Base-by-base conservation (phyloP, 805 yeast genomes). In the Cyberlindnera samutprakarnensis region DNA sequence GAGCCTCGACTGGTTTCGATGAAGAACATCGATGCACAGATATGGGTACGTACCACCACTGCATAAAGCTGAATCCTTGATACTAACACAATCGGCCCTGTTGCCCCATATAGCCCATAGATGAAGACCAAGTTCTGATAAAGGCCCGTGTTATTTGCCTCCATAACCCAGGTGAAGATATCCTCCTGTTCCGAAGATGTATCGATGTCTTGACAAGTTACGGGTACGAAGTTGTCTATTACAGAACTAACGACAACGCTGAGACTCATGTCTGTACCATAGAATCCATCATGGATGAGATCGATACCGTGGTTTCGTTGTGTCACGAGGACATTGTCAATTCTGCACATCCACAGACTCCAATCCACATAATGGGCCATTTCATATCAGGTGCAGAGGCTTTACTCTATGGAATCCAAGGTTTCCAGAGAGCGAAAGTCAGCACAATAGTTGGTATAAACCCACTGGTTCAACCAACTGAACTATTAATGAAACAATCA, bases 21-120 rank as follows among this genome's bases (percentile, higher is more conserved):
- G 15, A 53, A 23, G 48, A 49, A 13, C 49, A 48, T 37, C 46
- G 50, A 38, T 49, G 54, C 37, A 31, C 46, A 30, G 39, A 35
- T 36, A 42, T 47, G 36, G 52, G 58, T 42, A 51, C 46, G 41
- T 33, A 23, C 12, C 45, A 38, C 27, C 23, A 25, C 11, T 49
- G 39, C 14, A 14, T 20, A 14, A 10, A 15, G 12, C 16, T 9
- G 17, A 8, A 4, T 7, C n/a, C n/a, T n/a, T n/a, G n/a, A n/a
- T n/a, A n/a, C n/a, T n/a, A n/a, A n/a, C n/a, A n/a, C n/a, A n/a
- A n/a, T n/a, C n/a, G n/a, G n/a, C n/a, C n/a, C n/a, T n/a, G n/a
- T n/a, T n/a, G n/a, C n/a, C n/a, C 9, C 8, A 7, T 7, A 27
- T 18, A 34, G 42, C 38, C 42, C 22, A 35, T 36, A 14, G 43